A percentile compares a stretch with the other conserved stretches of the same genome.
Evolutionary conservation across 495 filamentous ascomycete genomes (phyloP).

Genomic region (Podospora anserina): DNA sequence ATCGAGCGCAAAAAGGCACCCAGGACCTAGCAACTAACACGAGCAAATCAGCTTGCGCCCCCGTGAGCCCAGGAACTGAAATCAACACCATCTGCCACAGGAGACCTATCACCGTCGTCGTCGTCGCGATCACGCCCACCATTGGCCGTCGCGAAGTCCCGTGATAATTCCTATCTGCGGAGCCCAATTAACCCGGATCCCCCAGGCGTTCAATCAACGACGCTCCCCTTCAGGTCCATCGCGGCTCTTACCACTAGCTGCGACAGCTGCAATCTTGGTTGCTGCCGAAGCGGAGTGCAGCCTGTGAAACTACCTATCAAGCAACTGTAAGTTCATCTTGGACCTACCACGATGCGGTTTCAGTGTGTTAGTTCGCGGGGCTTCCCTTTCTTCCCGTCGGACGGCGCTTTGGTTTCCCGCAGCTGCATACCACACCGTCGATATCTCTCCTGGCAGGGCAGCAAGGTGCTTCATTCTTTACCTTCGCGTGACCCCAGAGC

Average conservation of each 20-base stretch:
- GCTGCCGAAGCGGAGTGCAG: slow-evolving; percentile 4
- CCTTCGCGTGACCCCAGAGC: background rate
- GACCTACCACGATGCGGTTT: slow-evolving; percentile 15
- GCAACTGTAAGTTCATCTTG: slow-evolving; percentile 28
- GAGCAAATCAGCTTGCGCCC: slow-evolving; percentile 47
- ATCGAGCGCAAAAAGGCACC: slow-evolving; percentile 31
- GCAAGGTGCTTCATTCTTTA: no score
- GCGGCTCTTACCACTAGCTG: slow-evolving; percentile 19
- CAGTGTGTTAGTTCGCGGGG: slow-evolving; percentile 18
- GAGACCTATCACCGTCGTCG: slow-evolving; percentile 49
- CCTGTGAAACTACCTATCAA: slow-evolving; percentile 21
- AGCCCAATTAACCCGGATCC: slow-evolving; percentile 40
- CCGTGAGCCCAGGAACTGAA: slow-evolving; percentile 34
- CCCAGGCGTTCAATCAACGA: slow-evolving; percentile 40
- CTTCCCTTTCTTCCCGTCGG: slow-evolving; percentile 28
- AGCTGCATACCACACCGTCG: slow-evolving; percentile 15
- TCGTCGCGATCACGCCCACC: slow-evolving; percentile 33
- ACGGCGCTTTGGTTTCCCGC: slow-evolving; percentile 20
- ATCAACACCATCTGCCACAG: slow-evolving; percentile 32
- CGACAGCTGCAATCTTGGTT: background rate
- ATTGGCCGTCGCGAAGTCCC: slow-evolving; percentile 49
- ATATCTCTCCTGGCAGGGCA: background rate
- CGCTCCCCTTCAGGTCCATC: slow-evolving; percentile 22
- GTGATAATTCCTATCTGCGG: slow-evolving; percentile 51
- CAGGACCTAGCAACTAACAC: slow-evolving; percentile 20